Percentiles rank a stretch among this genome's conserved stretches.
Evolutionary conservation across 108 stramenopile genomes (phyloP).

Genomic region (Conticribra guillardii): DNA sequence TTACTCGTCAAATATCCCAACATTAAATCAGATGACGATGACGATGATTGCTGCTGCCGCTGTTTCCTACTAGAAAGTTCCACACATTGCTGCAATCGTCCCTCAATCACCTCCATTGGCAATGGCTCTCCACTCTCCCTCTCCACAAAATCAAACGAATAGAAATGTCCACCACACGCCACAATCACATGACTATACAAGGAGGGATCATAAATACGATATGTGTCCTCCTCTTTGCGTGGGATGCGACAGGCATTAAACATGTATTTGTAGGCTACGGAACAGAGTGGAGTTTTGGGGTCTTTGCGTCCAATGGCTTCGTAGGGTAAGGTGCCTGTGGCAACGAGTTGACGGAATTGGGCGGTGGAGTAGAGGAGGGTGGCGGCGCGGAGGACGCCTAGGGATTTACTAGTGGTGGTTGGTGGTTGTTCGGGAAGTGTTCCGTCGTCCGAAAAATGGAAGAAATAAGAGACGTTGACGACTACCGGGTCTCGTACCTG

Average conservation of each 20-base stretch:
- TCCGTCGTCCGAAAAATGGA: conserved; percentile 80
- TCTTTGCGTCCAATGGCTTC: conserved; percentile 69
- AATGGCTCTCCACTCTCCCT: conserved; percentile 49
- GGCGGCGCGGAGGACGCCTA: conserved; percentile 61
- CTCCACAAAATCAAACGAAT: conserved; percentile 64
- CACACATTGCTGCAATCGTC: conserved; percentile 51
- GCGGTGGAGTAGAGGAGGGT: conserved; percentile 74
- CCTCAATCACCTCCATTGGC: conserved; percentile 58
- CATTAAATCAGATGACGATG: too few species aligned
- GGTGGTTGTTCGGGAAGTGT: conserved; percentile 46
- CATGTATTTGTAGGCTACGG: conserved; percentile 91
- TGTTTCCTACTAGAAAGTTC: conserved; percentile 49
- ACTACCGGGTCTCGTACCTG: conserved; percentile 84
- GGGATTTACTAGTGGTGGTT: conserved; percentile 16
- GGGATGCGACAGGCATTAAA: conserved; percentile 91
- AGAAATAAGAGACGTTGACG: conserved; percentile 89
- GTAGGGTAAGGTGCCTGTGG: conserved; percentile 64
- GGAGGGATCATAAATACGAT: conserved; percentile 82
- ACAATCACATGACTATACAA: conserved; percentile 76
- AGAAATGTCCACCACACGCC: conserved; percentile 75
- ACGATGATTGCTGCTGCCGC: conserved; percentile 19
- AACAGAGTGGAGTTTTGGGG: conserved; percentile 71
- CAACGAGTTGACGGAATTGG: conserved; percentile 72
- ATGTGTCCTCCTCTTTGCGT: conserved; percentile 66
- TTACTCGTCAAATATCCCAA: conserved; percentile 78